Conservation (phyloP, 2,329 filamentous ascomycete genomes). For the Ceratocystis eucalypticola region DNA sequence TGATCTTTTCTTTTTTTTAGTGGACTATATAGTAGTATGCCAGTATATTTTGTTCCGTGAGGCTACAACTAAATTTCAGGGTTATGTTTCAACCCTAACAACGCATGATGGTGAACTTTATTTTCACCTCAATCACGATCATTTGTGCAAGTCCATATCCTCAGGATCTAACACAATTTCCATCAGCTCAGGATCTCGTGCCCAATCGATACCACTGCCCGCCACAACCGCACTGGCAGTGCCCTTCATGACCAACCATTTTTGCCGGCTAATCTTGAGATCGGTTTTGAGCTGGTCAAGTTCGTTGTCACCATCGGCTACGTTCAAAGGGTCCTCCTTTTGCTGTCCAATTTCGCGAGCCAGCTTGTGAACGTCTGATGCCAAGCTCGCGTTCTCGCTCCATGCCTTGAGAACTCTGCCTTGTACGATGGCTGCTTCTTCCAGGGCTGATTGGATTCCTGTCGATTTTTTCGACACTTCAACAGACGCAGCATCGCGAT, state of each 20-base stretch:
- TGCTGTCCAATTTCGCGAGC: slow-evolving; percentile 42
- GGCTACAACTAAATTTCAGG: too few relatives aligned
- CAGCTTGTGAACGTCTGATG: slow-evolving; percentile 49
- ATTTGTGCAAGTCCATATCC: slow-evolving; percentile 20
- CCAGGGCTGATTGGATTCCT: slow-evolving; percentile 37
- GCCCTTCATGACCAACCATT: slow-evolving; percentile 64
- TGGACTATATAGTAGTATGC: too few relatives aligned
- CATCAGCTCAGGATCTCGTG: slow-evolving; percentile 50
- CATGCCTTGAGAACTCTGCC: slow-evolving; percentile 43
- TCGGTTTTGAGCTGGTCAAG: slow-evolving; percentile 45
- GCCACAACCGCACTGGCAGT: slow-evolving; percentile 65
- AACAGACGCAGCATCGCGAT: slow-evolving; percentile 54
- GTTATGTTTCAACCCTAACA: neutral
- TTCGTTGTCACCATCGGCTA: slow-evolving; percentile 40
- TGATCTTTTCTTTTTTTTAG: too few relatives aligned
- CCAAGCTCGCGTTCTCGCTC: slow-evolving; percentile 48
- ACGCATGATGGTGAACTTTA: too few relatives aligned
- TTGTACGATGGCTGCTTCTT: slow-evolving; percentile 43
- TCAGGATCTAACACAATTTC: slow-evolving; percentile 60
- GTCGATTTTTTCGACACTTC: slow-evolving; percentile 46
- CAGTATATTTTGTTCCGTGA: too few relatives aligned
- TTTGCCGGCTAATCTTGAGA: slow-evolving; percentile 47
- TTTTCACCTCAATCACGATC: neutral
- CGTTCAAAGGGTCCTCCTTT: slow-evolving; percentile 40
- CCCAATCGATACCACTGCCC: slow-evolving; percentile 75